Percentiles rank a stretch among this genome's conserved stretches.
Evolutionary conservation across 495 filamentous ascomycete species (phyloP).

Genomic region (Pyrenopolyporus hunteri): DNA sequence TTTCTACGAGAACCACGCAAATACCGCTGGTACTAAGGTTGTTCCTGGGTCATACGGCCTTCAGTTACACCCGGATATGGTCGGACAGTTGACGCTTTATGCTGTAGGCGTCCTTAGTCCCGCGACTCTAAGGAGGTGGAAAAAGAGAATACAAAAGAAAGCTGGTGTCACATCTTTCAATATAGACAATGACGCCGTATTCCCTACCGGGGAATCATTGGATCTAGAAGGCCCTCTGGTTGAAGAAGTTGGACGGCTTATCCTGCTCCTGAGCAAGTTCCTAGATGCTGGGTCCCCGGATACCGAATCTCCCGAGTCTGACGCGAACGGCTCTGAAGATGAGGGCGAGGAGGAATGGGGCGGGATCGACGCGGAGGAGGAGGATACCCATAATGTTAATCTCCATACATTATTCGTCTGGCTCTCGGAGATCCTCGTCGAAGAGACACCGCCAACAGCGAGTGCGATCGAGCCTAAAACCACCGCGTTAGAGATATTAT

Average conservation of each 20-base stretch:
- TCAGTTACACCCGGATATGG: conserved; percentile 64
- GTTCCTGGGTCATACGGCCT: conserved; percentile 74
- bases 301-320: conserved; percentile 39
- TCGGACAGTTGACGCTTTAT: conserved; percentile 68
- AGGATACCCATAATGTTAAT: conserved; percentile 47
- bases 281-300: conserved; percentile 37
- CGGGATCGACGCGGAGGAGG: conserved; percentile 53
- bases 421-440: conserved; percentile 76
- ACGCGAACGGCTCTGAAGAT: conserved; percentile 40
- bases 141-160: conserved; percentile 42
- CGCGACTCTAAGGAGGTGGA: conserved; percentile 55
- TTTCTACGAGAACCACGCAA: conserved; percentile 67
- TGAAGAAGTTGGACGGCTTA: conserved; percentile 64
- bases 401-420: conserved; percentile 76
- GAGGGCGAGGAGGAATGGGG: conserved; percentile 51
- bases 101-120: conserved; percentile 70
- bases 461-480: conserved; percentile 72
- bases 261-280: conserved; percentile 56
- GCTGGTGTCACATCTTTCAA: background rate
- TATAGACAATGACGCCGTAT: background rate
- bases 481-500: conserved; percentile 73
- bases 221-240: conserved; percentile 38
- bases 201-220: background rate
- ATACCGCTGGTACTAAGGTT: conserved; percentile 61
- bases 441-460: conserved; percentile 71